Base-by-base conservation (phyloP, 2,329 filamentous ascomycete species). In the Monosporascus sp. region DNA sequence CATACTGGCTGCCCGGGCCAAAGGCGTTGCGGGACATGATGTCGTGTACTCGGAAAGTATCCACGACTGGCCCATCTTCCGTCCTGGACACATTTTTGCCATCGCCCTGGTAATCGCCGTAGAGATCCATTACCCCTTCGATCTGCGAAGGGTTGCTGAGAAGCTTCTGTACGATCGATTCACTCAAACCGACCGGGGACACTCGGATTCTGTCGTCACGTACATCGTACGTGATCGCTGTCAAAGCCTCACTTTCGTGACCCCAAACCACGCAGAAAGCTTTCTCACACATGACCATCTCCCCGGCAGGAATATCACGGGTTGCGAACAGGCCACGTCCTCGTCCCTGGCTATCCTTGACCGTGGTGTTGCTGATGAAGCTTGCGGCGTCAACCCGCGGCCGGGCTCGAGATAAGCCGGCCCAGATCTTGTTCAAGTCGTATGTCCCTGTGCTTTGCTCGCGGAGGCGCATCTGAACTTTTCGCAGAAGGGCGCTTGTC, bases 321-420 rank as follows among this genome's bases (percentile, higher is more conserved):
- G 59, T 67, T 1, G 70, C 67, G 42, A 75, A 74, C 0, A 75
- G 54, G 1, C 72, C 72, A 1, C 68, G 63, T 1, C 72, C 72
- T 17, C 62, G 51, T 5, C 60, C 61, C 0, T 51, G 51, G 20
- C 63, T 70, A 0, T 58, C 27, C 24, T 57, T 61, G 17, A 71
- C 51, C n/a, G 61, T 59, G 0, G 64, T 70, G 17, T 62, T 20
- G 1, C 57, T 51, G 2, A 56, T 27, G 25, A 66, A 70, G 6
- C 59, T 65, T 2, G 68, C 69, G 1, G 56, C 54, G 17, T 72
- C 68, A 0, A 62, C 58, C 0, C 68, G 58, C 1, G 69, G 66
- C 8, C 67, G 64, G 0, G 51, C 41, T n/a, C 54, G 63, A 0
- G 64, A 57, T 1, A 72, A 45, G 9, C 49, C 57, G 18, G 51